Evolutionary conservation across 805 yeast species (phyloP), one percentile per base, ranked within the genome.

Genomic region (Starmerella asiatica): DNA sequence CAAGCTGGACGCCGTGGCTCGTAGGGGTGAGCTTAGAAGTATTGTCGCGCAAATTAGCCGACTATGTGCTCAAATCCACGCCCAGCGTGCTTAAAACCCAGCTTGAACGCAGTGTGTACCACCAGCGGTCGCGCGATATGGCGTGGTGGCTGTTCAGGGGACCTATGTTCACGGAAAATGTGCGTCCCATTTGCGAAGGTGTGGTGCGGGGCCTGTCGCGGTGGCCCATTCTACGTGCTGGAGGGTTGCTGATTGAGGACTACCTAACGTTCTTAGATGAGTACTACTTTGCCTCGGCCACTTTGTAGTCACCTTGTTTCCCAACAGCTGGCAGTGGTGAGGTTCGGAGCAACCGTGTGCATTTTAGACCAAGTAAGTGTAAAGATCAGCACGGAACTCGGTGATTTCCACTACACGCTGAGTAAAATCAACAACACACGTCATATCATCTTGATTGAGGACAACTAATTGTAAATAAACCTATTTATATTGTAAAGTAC

Each of bases 321-420:
- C n/a, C n/a, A n/a, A n/a, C n/a, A n/a, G n/a, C n/a, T n/a, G n/a
- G n/a, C n/a, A n/a, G n/a, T n/a, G 36, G 94, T 76, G 60, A 91
- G 72, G 65, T 91, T 91, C 53, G 98, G 98, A 47, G 98, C 98
- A 60, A 91, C 95, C 43, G 84, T 76, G 70, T 82, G 79, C 98
- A 91, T 91, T 71, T 91, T 91, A 53, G 48, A 83, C 75, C 61
- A 91, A 70, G 68, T 91, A 91, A 53, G 76, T 75, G 67, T 70
- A 86, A 55, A 91, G 69, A 55, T 75, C 75, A 57, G 73, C 70
- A 63, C 97, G 77, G 75, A 88, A 88, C 55, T 86, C 95, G 44
- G 91, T 74, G 57, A 91, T 73, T 43, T 85, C 79, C 37, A 82
- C 94, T 29, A 86, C 94, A 68, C 95, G 79, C 62, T 81, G 73